These are phyloP conservation scores for Colletotrichum tamarilloi DNA, from an alignment of 2,329 filamentous ascomycete species.

Conservation along the genomic window DNA sequence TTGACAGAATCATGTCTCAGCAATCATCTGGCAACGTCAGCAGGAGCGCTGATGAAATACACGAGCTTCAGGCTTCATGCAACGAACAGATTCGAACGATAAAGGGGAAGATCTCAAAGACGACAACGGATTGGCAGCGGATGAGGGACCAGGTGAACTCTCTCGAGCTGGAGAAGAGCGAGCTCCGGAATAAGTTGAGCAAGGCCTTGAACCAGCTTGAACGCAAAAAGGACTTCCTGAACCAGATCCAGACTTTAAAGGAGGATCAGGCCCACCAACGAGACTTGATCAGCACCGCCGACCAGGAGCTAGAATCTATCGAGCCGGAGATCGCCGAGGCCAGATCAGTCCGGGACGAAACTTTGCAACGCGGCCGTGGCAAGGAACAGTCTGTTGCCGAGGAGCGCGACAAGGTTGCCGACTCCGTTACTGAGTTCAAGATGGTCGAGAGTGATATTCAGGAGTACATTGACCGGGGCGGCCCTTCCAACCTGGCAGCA, in stretches of 20 bases:
- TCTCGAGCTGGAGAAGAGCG: conserved; percentile 82
- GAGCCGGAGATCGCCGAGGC: conserved; percentile 81
- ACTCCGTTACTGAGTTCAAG: conserved; percentile 81
- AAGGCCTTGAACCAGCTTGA: conserved; percentile 80
- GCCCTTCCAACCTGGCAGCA: conserved; percentile 75
- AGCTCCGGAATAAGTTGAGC: conserved; percentile 78
- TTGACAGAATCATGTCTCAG: conserved; percentile 79
- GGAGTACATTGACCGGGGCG: conserved; percentile 81
- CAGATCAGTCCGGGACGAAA: conserved; percentile 80
- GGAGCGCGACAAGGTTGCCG: conserved; percentile 76
- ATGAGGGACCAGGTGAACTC: conserved; percentile 73
- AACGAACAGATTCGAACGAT: conserved; percentile 74
- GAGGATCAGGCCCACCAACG: conserved; percentile 76
- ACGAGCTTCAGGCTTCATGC: conserved; percentile 76
- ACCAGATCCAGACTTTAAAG: conserved; percentile 79
- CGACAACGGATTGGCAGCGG: conserved; percentile 78
- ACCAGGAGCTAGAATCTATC: conserved; percentile 79
- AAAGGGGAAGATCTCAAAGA: conserved; percentile 72
- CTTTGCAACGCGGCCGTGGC: conserved; percentile 74
- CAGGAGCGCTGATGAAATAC: conserved; percentile 85
- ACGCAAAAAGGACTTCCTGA: conserved; percentile 78
- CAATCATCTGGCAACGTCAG: conserved; percentile 75
- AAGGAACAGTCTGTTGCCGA: conserved; percentile 79
- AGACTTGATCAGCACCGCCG: conserved; percentile 74
- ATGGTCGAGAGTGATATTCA: conserved; percentile 82